Conservation (phyloP, 2,329 filamentous ascomycete genomes). For the Aspergillus versicolor region DNA sequence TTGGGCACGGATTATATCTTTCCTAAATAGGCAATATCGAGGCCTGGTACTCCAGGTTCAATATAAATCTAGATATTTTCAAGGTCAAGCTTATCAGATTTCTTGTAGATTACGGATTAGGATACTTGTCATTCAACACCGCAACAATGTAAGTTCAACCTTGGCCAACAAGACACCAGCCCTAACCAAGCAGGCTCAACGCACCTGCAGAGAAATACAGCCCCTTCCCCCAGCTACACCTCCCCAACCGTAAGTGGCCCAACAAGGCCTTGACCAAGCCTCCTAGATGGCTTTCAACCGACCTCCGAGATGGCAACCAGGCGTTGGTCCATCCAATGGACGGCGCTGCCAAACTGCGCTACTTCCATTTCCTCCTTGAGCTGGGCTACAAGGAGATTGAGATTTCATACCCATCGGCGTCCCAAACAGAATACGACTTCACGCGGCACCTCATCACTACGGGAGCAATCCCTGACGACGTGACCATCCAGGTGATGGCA, state of each 20-base stretch:
- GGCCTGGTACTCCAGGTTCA: no score
- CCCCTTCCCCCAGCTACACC: background rate
- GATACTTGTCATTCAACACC: no score
- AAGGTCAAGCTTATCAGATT: no score
- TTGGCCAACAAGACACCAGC: no score
- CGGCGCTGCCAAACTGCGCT: constrained; percentile 82
- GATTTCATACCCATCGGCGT: constrained; percentile 91
- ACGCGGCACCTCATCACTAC: constrained; percentile 82
- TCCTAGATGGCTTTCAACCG: background rate
- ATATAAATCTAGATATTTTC: no score
- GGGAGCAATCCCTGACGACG: constrained; percentile 79
- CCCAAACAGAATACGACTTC: constrained; percentile 94
- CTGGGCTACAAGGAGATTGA: constrained; percentile 98
- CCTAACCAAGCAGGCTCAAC: background rate
- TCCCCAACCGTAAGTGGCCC: background rate
- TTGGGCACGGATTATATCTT: no score
- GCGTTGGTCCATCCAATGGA: constrained; percentile 51
- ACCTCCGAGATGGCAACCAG: background rate
- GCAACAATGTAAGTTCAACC: no score
- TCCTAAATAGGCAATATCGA: no score
- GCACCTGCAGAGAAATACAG: background rate
- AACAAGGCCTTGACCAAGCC: background rate
- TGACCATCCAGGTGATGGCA: constrained; percentile 86
- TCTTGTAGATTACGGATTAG: no score
- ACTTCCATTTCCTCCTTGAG: constrained; percentile 90